Conservation (phyloP, 2,329 filamentous ascomycete genomes). For the Macroventuria anomochaeta region DNA sequence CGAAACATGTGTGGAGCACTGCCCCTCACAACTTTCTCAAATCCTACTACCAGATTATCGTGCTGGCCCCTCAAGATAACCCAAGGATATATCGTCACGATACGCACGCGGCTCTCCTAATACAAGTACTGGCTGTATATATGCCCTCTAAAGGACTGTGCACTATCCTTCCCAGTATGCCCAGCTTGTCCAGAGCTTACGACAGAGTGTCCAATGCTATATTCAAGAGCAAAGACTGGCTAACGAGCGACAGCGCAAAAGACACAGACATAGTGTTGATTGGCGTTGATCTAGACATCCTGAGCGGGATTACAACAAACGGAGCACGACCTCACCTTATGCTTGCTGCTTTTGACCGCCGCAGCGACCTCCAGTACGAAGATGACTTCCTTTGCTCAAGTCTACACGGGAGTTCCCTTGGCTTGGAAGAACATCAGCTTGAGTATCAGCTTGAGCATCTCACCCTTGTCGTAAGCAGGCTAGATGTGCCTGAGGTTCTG, state of each 20-base stretch:
- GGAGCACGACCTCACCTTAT: background rate
- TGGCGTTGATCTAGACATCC: background rate
- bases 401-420: background rate
- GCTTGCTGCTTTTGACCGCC: too few species aligned
- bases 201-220: background rate
- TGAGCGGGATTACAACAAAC: background rate
- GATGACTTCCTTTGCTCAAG: background rate
- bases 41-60: too few species aligned
- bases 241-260: background rate
- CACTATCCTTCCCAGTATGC: too few species aligned
- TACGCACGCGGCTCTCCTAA: too few species aligned
- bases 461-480: background rate
- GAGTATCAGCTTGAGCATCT: too few species aligned
- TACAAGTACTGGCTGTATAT: too few species aligned
- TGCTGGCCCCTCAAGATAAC: too few species aligned
- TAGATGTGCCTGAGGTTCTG: background rate
- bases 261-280: background rate
- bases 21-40: too few species aligned
- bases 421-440: background rate
- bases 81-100: too few species aligned
- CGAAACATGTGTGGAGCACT: too few species aligned
- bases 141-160: too few species aligned
- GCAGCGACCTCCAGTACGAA: background rate
- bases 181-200: background rate
- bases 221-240: background rate